A percentile compares a stretch with the other conserved stretches of the same genome.
Evolutionary conservation across 352 stramenopile species (phyloP).

Genomic region (Phytophthora pistaciae): DNA sequence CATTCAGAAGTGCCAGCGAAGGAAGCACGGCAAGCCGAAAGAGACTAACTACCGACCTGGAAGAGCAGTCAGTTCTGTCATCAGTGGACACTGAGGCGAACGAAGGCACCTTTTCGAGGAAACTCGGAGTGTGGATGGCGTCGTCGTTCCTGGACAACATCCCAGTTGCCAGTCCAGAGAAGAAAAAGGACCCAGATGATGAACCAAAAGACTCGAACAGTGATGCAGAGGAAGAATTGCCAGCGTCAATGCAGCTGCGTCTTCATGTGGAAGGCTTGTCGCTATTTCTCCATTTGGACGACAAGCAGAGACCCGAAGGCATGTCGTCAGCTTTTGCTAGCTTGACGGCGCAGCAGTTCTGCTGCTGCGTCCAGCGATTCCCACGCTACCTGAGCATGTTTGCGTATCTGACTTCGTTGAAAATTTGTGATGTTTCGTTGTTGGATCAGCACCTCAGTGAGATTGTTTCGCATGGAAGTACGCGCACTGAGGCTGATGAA

Average conservation of each 20-base stretch:
- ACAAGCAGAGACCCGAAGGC: conserved; percentile 39
- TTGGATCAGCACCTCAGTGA: conserved; percentile 69
- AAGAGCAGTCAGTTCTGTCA: conserved; percentile 42
- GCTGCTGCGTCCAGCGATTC: conserved; percentile 75
- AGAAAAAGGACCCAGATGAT: conserved; percentile 35
- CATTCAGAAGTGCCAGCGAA: conserved; percentile 38
- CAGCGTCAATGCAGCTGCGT: conserved; percentile 76
- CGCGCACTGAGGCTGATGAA: conserved; percentile 27
- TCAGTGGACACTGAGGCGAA: conserved; percentile 40
- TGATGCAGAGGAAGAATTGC: conserved; percentile 39
- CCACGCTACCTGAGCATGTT: conserved; percentile 76
- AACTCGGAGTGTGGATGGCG: conserved; percentile 64
- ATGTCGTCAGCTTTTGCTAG: conserved; percentile 62
- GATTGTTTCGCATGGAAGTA: conserved; percentile 63
- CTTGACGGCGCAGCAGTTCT: conserved; percentile 78
- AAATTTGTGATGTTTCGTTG: conserved; percentile 73
- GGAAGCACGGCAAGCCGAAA: conserved; percentile 34
- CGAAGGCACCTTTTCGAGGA: conserved; percentile 55
- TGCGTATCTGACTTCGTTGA: conserved; percentile 77
- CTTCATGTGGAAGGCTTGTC: conserved; percentile 76
- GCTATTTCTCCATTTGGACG: conserved; percentile 69
- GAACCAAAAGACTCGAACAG: conserved; percentile 21
- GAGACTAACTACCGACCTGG: conserved; percentile 17
- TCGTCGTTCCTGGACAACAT: conserved; percentile 68
- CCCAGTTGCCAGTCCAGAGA: conserved; percentile 27